Percentiles rank a stretch among this genome's conserved stretches.
Evolutionary conservation across 176 grass and related monocot species (phyloP).

Genomic region (Urochloa ruziziensis): DNA sequence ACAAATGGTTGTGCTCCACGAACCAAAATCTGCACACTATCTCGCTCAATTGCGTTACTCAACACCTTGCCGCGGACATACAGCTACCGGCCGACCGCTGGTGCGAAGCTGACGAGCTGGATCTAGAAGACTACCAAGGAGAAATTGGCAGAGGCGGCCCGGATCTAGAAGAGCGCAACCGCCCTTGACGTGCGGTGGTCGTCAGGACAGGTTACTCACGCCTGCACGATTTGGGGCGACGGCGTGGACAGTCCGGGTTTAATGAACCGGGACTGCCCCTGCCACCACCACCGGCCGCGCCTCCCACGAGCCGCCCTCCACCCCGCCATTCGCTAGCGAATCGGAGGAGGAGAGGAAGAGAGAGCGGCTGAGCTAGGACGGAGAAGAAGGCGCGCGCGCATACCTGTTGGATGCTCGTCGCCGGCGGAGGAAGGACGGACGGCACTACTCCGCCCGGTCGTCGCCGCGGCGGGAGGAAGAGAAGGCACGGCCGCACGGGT

Average conservation of each 20-base stretch:
- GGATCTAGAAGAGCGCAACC: not conserved
- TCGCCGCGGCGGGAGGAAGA: too few species aligned
- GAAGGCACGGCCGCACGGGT: not conserved
- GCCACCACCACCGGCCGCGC: too few species aligned
- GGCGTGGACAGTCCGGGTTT: too few species aligned
- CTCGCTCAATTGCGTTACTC: not conserved
- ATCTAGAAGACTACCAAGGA: not conserved
- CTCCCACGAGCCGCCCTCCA: too few species aligned
- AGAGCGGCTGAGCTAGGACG: too few species aligned
- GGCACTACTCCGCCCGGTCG: not conserved
- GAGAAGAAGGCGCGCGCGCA: not conserved
- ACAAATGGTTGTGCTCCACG: not conserved
- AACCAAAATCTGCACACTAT: not conserved
- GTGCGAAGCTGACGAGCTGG: not conserved
- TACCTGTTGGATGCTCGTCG: not conserved
- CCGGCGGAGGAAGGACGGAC: not conserved
- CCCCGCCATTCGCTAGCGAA: too few species aligned
- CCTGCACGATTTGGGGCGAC: too few species aligned
- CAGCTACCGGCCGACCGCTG: not conserved
- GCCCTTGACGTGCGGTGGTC: too few species aligned
- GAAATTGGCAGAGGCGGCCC: not conserved
- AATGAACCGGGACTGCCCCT: too few species aligned
- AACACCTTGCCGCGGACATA: not conserved
- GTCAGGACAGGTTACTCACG: too few species aligned
- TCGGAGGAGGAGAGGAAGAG: not conserved